Percentiles rank a stretch among this genome's conserved stretches.
phyloP scores from a whole-genome alignment of 1,139 yeast genomes.

The Kodamaea anthophila region DNA sequence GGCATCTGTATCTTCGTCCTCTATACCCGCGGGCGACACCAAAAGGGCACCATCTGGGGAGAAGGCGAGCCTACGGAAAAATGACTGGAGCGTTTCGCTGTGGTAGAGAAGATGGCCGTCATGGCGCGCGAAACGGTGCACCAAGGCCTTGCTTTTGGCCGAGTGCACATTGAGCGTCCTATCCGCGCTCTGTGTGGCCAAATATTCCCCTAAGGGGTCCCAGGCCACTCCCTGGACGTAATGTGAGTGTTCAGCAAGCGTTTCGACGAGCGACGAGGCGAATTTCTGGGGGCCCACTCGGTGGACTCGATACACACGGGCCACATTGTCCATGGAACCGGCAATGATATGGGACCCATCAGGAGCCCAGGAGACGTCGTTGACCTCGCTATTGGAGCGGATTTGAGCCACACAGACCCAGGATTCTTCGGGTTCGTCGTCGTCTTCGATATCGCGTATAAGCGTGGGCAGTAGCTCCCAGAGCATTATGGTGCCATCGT shows the following conservation, averaged over 20 bases:
- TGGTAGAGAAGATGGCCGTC: slow-evolving; percentile 53
- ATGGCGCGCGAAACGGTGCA: slow-evolving; percentile 18
- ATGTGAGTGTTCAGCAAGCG: slow-evolving; percentile 71
- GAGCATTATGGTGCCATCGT: slow-evolving; percentile 80
- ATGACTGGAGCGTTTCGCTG: slow-evolving; percentile 82
- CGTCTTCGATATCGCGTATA: slow-evolving; percentile 52
- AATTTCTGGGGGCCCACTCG: background rate
- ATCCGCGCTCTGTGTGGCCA: slow-evolving; percentile 90
- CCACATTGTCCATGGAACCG: slow-evolving; percentile 86
- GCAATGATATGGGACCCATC: slow-evolving; percentile 68
- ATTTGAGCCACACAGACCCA: slow-evolving; percentile 61
- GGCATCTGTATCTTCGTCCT: slow-evolving; percentile 37
- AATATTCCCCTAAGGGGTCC: slow-evolving; percentile 77
- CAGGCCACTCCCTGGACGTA: slow-evolving; percentile 94
- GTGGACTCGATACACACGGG: slow-evolving; percentile 56
- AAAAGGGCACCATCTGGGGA: slow-evolving; percentile 86
- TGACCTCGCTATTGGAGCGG: slow-evolving; percentile 69
- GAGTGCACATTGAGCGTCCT: slow-evolving; percentile 64
- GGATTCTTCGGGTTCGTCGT: slow-evolving; percentile 57
- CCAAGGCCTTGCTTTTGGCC: slow-evolving; percentile 5
- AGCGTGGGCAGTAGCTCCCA: slow-evolving; percentile 63
- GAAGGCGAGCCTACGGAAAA: slow-evolving; percentile 77
- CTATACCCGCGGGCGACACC: slow-evolving; percentile 71
- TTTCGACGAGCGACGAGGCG: slow-evolving; percentile 28
- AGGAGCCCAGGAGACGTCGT: slow-evolving; percentile 91